Evolutionary conservation across 202 grass and related monocot genomes (phyloP), one percentile per base, ranked within the genome.

Genomic region (Musa balbisiana): DNA sequence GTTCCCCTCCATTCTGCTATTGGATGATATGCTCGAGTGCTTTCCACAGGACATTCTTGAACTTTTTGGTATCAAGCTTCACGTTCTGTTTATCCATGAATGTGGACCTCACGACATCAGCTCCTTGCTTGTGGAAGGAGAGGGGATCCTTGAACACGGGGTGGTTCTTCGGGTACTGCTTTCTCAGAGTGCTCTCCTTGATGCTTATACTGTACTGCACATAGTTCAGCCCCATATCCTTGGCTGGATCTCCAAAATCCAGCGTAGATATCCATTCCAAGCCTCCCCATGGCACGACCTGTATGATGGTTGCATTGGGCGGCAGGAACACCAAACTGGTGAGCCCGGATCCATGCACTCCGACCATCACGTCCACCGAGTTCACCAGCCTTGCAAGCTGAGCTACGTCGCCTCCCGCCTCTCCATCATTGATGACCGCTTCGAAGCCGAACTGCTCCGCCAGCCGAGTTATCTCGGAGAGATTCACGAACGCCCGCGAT

Each of bases 21-120:
- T 86, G 88, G 62, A 86, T 93, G 76, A 97, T 88, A 54, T 91
- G 87, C 49, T 97, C 84, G 19, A 97, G 83, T 54, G 88, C 90
- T 73, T 91, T 88, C 78, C 92, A 53, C 23, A 97, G 80, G 33
- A 93, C 67, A 64, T 74, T 78, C 84, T 73, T 97, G 73, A 97
- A 97, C 79, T 88, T 89, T 21, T 83, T 86, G 68, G 85, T 76
- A 60, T 97, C 90, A 52, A 97, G 77, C 83, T 65, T 97, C 69
- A 97, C 88, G 65, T 97, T 97, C 78, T 93, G 93, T 15, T 91
- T 85, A 62, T 97, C 90, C 93, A 97, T 89, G 76, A 97, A 97
- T 1, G 93, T 97, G 52, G 58, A 71, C 56, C 82, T 86, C 25
- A 97, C 85, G 77, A 89, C 84, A 23, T 89, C 83, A 14, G 89